Conservation (phyloP, 306 rosid species). For the Myrica gale region DNA sequence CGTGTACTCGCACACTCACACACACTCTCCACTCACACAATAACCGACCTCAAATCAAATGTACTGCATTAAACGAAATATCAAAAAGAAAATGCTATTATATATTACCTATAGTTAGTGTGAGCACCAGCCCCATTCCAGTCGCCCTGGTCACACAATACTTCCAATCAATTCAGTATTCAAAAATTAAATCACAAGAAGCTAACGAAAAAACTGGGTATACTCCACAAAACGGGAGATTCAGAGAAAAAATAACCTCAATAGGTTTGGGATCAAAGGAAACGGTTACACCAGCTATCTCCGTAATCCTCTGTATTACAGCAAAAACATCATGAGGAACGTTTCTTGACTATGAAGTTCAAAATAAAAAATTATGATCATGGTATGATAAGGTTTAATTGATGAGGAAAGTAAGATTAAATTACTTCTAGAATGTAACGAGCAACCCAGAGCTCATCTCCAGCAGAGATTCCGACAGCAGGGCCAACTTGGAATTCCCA, state of each 20-base stretch:
- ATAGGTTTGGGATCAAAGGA: slow-evolving; percentile 52
- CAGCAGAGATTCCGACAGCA: slow-evolving; percentile 51
- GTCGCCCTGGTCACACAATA: slow-evolving; percentile 37
- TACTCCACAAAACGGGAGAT: too few species aligned
- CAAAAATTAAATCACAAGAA: not conserved
- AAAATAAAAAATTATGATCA: slow-evolving; percentile 12
- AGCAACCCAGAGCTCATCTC: slow-evolving; percentile 59
- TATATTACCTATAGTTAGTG: slow-evolving; percentile 48
- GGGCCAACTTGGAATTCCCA: slow-evolving; percentile 73
- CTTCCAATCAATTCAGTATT: slow-evolving; percentile 1
- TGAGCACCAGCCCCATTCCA: slow-evolving; percentile 78
- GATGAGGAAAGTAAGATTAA: not conserved
- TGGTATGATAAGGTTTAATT: not conserved
- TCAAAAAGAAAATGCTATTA: not conserved
- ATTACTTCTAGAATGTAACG: slow-evolving; percentile 56
- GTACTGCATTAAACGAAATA: not conserved
- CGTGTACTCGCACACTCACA: too few species aligned
- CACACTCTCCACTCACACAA: too few species aligned
- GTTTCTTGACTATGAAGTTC: not conserved
- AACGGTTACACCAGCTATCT: slow-evolving; percentile 52
- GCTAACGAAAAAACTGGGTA: too few species aligned
- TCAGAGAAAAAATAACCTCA: not conserved
- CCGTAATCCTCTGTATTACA: slow-evolving; percentile 49
- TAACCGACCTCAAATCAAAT: too few species aligned
- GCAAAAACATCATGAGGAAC: not conserved